These are phyloP conservation scores for Fusarium sp. DNA, from an alignment of 2,329 filamentous ascomycete genomes.

Conservation along the genomic window DNA sequence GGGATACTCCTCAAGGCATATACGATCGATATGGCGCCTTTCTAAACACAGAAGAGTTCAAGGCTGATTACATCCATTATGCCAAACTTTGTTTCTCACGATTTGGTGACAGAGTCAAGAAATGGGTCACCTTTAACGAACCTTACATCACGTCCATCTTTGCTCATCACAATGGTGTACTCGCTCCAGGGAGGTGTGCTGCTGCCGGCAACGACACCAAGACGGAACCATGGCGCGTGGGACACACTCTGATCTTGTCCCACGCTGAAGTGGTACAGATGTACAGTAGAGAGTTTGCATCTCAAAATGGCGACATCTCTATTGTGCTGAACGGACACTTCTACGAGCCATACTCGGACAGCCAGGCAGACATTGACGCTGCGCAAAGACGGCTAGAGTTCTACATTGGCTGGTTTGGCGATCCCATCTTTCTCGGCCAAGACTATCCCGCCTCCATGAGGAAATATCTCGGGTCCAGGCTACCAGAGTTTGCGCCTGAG, in stretches of 20 bases:
- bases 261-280: neutral
- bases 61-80: neutral
- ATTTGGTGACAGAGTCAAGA: neutral
- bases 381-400: neutral
- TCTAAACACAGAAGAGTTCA: neutral
- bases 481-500: neutral
- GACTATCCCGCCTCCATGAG: neutral
- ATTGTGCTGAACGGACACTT: neutral
- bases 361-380: neutral
- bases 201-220: neutral
- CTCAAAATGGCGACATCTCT: neutral
- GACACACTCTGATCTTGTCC: neutral
- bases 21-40: neutral
- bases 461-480: neutral
- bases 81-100: neutral
- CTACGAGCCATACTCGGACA: neutral
- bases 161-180: slow-evolving; percentile 31
- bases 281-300: neutral
- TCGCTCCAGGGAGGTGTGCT: slow-evolving; percentile 30
- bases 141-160: slow-evolving; percentile 42
- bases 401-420: neutral
- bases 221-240: neutral
- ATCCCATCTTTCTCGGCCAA: neutral
- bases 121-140: slow-evolving; percentile 47
- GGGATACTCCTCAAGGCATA: neutral